These are phyloP conservation scores for Phytopythium boreale DNA, from an alignment of 352 stramenopile species.

Conservation along the genomic window DNA sequence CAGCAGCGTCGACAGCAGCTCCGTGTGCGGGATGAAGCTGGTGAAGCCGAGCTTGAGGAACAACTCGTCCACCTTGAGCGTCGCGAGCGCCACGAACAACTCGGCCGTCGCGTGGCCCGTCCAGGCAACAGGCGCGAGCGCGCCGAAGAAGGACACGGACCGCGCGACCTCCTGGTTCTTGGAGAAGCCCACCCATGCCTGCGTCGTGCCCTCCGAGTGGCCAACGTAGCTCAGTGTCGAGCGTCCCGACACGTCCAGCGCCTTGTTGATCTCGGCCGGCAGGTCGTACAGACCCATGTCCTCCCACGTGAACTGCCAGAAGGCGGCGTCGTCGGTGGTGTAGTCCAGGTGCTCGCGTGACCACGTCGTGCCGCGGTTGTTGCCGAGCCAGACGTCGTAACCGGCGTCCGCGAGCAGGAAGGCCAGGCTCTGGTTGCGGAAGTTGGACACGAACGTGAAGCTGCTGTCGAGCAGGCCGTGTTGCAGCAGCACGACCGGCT, in stretches of 20 bases:
- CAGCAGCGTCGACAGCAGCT: too few relatives aligned
- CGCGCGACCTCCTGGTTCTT: slow-evolving; percentile 44
- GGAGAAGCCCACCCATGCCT: slow-evolving; percentile 50
- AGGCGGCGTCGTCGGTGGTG: slow-evolving; percentile 23
- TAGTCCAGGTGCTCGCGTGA: slow-evolving; percentile 44
- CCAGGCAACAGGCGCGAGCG: slow-evolving; percentile 37
- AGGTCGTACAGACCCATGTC: slow-evolving; percentile 52
- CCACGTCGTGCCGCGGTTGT: slow-evolving; percentile 66
- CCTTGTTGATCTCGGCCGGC: slow-evolving; percentile 45
- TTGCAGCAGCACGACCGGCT: too few relatives aligned
- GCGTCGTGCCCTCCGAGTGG: slow-evolving; percentile 51
- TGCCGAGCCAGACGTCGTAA: slow-evolving; percentile 62
- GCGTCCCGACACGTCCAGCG: slow-evolving; percentile 20
- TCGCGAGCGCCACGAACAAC: slow-evolving; percentile 23
- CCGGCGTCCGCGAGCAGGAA: slow-evolving; percentile 49
- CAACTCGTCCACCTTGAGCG: too few relatives aligned
- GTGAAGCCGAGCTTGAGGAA: too few relatives aligned
- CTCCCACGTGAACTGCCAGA: slow-evolving; percentile 58
- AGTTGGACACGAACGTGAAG: slow-evolving; percentile 55
- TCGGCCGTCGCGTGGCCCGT: slow-evolving; percentile 24
- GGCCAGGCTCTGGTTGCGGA: slow-evolving; percentile 43
- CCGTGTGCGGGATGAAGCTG: too few relatives aligned
- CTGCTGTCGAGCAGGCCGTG: slow-evolving; percentile 48
- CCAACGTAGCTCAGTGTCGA: slow-evolving; percentile 37
- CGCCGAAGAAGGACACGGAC: slow-evolving; percentile 48